Conservation (phyloP, 2,329 filamentous ascomycete species). For the Claviceps africana region DNA sequence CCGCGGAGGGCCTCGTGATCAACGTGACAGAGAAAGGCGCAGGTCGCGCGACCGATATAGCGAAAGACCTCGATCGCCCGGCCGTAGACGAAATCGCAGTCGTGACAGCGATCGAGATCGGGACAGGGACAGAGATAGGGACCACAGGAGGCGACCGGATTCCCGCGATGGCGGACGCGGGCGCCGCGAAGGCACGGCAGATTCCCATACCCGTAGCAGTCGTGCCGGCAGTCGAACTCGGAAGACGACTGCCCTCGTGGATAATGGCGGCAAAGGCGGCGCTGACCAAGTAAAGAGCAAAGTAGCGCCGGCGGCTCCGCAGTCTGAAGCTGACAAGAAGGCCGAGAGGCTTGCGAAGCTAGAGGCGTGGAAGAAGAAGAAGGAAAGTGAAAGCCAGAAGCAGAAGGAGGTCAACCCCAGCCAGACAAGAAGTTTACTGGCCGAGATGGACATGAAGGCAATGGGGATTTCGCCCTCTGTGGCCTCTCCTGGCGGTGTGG, state of each 20-base stretch:
- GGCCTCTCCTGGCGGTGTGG: constrained; percentile 33
- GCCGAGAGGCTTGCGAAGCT: constrained; percentile 68
- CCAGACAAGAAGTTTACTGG: constrained; percentile 52
- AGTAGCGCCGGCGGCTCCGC: constrained; percentile 30
- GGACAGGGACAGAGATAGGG: constrained; percentile 38
- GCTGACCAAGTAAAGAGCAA: constrained; percentile 45
- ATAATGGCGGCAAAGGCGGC: constrained; percentile 31
- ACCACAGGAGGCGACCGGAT: constrained; percentile 60
- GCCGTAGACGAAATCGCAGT: constrained; percentile 45
- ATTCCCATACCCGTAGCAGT: constrained; percentile 52
- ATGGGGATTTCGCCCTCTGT: constrained; percentile 29
- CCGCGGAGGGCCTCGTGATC: constrained; percentile 45
- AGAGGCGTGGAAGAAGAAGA: constrained; percentile 86
- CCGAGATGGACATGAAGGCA: constrained; percentile 60
- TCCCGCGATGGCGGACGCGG: constrained; percentile 52
- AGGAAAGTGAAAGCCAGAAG: constrained; percentile 61
- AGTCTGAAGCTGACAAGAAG: constrained; percentile 58
- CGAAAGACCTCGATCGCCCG: constrained; percentile 44
- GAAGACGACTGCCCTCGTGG: constrained; percentile 36
- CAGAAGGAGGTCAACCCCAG: constrained; percentile 53
- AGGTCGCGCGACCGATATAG: constrained; percentile 47
- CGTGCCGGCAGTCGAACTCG: constrained; percentile 47
- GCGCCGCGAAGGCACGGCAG: constrained; percentile 56
- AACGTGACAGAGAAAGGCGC: constrained; percentile 42
- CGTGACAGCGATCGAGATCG: constrained; percentile 35